These are phyloP conservation scores for Penicillium vulpinum DNA, from an alignment of 2,329 filamentous ascomycete genomes.

Conservation along the genomic window DNA sequence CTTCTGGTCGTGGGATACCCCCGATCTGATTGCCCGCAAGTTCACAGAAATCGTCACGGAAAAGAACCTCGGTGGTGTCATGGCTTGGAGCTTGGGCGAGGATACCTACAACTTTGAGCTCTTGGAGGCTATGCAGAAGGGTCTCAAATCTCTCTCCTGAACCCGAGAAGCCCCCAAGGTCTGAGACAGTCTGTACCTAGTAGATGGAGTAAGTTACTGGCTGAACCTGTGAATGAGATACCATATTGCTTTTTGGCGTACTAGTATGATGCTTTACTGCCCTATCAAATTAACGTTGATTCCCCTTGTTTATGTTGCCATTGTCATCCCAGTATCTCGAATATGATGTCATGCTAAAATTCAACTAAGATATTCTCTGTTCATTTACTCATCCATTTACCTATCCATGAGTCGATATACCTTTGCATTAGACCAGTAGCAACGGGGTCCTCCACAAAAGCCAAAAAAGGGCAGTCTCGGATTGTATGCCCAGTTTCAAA, in stretches of 20 bases:
- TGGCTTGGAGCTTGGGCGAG: slow-evolving; percentile 74
- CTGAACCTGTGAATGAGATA: background rate
- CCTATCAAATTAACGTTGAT: background rate
- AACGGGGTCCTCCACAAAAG: slow-evolving; percentile 17
- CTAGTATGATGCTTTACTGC: background rate
- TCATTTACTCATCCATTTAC: slow-evolving; percentile 14
- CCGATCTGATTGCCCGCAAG: slow-evolving; percentile 61
- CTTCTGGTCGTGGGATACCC: slow-evolving; percentile 76
- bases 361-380: background rate
- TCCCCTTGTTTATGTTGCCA: background rate
- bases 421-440: slow-evolving; percentile 15
- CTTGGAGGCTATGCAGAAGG: slow-evolving; percentile 45
- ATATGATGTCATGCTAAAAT: background rate
- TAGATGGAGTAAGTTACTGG: no score
- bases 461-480: slow-evolving; percentile 18
- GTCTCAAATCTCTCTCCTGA: slow-evolving; percentile 17
- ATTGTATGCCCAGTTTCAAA: slow-evolving; percentile 19
- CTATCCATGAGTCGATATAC: slow-evolving; percentile 23
- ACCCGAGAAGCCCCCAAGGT: background rate
- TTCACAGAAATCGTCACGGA: slow-evolving; percentile 59
- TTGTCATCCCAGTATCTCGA: background rate
- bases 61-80: slow-evolving; percentile 65
- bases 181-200: background rate
- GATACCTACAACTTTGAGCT: slow-evolving; percentile 54
- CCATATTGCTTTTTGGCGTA: background rate